Evolutionary conservation across 164 flowering plant genomes (phyloP), one percentile per base, ranked within the genome.

Genomic region (Vitis rupestris): DNA sequence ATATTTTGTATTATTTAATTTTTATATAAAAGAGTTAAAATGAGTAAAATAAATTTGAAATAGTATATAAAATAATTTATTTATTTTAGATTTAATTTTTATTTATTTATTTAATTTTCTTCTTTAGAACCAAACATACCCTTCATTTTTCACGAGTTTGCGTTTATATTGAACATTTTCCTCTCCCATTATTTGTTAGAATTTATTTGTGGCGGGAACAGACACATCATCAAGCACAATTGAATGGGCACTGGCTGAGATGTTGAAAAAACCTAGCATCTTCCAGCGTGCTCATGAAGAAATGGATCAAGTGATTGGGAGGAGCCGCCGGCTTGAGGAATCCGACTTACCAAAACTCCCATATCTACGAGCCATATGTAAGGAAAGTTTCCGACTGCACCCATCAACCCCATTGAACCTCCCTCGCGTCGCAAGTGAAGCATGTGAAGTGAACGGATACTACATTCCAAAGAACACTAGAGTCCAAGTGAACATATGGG

Each of bases 241-340:
- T 5, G 81, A 80, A 37, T 75, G 83, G 83, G 71, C 80, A n/a
- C 70, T 80, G 7, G 67, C 76, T 2, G 83, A 80, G 68, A 74
- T 80, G 76, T 17, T 80, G 53, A 72, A 69, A 37, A 72, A 77
- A 29, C 76, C 78, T 0, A 60, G 16, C 52, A 74, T 80, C 44
- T 59, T 80, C 17, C 57, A 65, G 44, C 51, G 53, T 1, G 78
- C 75, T 2, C 78, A 75, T 0, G 64, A 69, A 1, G 83, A 80
- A 62, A 71, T 80, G 78, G 79, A 80, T 48, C 54, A 13, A n/a
- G 83, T 80, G 15, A 75, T 80, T 2, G 83, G 83, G 9, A 44
- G 66, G 51, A 10, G 61, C 30, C 71, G 83, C 0, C 68, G 78
- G 13, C 76, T 80, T 2, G 31, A 66, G 19, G 83, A 80, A 52